Evolutionary conservation across 306 rosid genomes (phyloP).

Genomic region (Trifolium repens): DNA sequence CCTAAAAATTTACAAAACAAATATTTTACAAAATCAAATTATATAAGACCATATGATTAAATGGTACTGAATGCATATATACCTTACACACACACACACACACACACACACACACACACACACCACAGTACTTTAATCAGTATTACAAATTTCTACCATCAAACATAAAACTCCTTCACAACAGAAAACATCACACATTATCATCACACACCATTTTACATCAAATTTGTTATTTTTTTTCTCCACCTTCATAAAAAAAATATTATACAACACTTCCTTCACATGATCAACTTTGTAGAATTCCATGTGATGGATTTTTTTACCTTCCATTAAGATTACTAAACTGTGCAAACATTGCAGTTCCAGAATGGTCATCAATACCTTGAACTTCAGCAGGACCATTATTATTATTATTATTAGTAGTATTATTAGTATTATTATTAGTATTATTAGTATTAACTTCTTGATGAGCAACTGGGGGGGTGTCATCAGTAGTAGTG

Average conservation of each 20-base stretch:
- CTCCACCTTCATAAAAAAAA: slow-evolving; percentile 6
- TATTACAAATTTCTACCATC: slow-evolving; percentile 13
- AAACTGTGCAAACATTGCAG: slow-evolving; percentile 72
- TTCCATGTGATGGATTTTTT: slow-evolving; percentile 23
- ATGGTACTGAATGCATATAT: slow-evolving; percentile 44
- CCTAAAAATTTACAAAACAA: slow-evolving; percentile 35
- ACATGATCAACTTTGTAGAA: slow-evolving; percentile 22
- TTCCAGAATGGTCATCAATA: slow-evolving; percentile 72
- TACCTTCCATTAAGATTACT: slow-evolving; percentile 73
- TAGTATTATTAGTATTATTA: no score
- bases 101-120: neutral
- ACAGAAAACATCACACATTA: slow-evolving; percentile 2
- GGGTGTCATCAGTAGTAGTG: slow-evolving; percentile 10
- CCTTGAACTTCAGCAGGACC: slow-evolving; percentile 38
- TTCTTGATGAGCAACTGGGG: slow-evolving; percentile 18
- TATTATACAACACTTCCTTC: slow-evolving; percentile 4
- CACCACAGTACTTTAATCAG: slow-evolving; percentile 10
- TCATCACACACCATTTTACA: slow-evolving; percentile 1
- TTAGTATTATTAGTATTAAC: neutral
- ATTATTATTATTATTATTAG: slow-evolving; percentile 26
- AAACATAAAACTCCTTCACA: neutral
- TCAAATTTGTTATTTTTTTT: neutral
- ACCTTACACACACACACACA: neutral
- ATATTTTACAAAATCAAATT: slow-evolving; percentile 37
- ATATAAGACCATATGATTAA: slow-evolving; percentile 44